Evolutionary conservation across 2,329 filamentous ascomycete species (phyloP), one percentile per base, ranked within the genome.

Genomic region (Endoconidiophora polonica): DNA sequence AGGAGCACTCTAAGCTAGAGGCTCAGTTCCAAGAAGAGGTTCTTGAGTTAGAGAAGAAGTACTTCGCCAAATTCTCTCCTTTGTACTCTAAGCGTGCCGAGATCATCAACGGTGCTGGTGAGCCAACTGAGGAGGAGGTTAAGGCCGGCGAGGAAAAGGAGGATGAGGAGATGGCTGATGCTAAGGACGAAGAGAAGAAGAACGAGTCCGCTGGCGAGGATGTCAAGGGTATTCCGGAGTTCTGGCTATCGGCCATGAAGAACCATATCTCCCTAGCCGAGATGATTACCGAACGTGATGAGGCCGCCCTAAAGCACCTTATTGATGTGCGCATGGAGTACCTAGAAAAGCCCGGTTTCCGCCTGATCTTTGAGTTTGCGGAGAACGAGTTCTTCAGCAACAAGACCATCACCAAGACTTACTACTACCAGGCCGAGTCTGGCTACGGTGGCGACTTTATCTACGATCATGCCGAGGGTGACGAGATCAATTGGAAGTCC

Each of bases 171-270:
- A 70, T 74, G 45, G 70, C 71, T 20, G 70, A 74, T 50, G 65
- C 67, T 54, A 74, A 78, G 60, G 70, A 79, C 55, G 67, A 72
- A 48, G 73, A 79, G 56, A 71, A 76, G 57, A 62, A 72, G 43
- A 65, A 69, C 52, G 69, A 74, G 55, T 64, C 69, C 53, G 61
- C 60, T 26, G 64, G 68, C 50, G 69, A 74, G 58, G 57, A 66
- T 37, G 65, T 82, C 56, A 73, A 79, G 60, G 91, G 91, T 66
- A 95, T 98, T 56, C 91, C 91, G 56, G 91, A 98, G 69, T 98
- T 98, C 76, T 98, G 91, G 91, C 76, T 98, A 46, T 95, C 90
- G 55, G 90, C 93, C 59, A 96, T 98, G 90, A 98, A 98, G 77
- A 98, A 98, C 74, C 90, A 95, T 66, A 79, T 91, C 61, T 94